Evolutionary conservation across 192 early-diverging fungal genomes (phyloP), one percentile per base, ranked within the genome.

Genomic region (Spinellus fusiger): DNA sequence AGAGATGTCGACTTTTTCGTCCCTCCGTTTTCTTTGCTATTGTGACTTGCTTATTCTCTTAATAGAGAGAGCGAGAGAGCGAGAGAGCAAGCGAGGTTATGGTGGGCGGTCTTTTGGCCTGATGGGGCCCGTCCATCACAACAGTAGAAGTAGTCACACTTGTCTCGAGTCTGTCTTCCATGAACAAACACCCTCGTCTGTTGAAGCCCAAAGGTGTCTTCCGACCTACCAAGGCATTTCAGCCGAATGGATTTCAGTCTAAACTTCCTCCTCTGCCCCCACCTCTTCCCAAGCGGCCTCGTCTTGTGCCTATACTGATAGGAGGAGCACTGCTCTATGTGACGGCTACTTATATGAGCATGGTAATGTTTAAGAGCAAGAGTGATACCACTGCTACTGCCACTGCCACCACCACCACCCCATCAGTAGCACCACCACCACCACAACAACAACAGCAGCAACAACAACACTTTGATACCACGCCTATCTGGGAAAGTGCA

Each of bases 401-500:
- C 8, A 48, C 25, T 26, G 46, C 32, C 16, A 28, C 46, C 3
- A 49, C 32, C 23, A 22, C 56, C 37, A 44, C 22, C 15, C n/a
- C 34, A 58, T 6, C 56, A 54, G 18, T 38, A 31, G 5, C 54
- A 13, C 28, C 9, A 12, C 31, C 5, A 12, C 34, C 0, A 15
- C 35, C 28, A n/a, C 54, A 4, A 22, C n/a, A 22, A 47, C 31
- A 31, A 33, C 26, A 55, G 48, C 18, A 57, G 23, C 46, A 22
- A 44, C 32, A 37, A 35, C 48, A 13, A 32, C 55, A 37, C 12
- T 69, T 65, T 65, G 74, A 76, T 48, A 71, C 70, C 3, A 54
- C 51, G 31, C 32, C 37, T 23, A 78, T 80, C 2, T 86, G 76
- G 75, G 69, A 76, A 27, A 56, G 40, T 15, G 74, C 83, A 20